A percentile compares a stretch with the other conserved stretches of the same genome.
phyloP scores from a whole-genome alignment of 208 protist species.

The Trypanosoma brucei region DNA sequence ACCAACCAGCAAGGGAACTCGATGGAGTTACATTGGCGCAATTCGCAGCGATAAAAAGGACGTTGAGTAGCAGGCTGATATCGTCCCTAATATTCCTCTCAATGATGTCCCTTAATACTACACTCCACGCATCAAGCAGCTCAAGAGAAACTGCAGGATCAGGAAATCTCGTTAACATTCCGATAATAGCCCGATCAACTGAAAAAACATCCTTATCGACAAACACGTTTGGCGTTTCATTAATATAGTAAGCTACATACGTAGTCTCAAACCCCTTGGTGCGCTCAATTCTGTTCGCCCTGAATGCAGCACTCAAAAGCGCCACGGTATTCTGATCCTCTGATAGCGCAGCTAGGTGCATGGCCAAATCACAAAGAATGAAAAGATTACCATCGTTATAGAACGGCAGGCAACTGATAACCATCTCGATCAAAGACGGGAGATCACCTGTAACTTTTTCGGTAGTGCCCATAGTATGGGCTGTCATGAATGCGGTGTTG shows the following conservation, averaged over 20 bases:
- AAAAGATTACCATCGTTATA: constrained; percentile 74
- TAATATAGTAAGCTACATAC: constrained; percentile 55
- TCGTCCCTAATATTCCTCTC: constrained; percentile 52
- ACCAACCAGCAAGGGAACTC: constrained; percentile 37
- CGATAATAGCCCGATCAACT: constrained; percentile 62
- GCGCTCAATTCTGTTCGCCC: constrained; percentile 33
- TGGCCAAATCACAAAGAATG: constrained; percentile 48
- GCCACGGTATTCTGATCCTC: constrained; percentile 15
- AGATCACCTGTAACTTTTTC: constrained; percentile 23
- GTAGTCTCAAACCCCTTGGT: constrained; percentile 59
- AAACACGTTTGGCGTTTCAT: constrained; percentile 44
- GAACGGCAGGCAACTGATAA: constrained; percentile 56
- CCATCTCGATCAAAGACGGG: constrained; percentile 26
- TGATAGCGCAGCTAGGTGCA: constrained; percentile 21
- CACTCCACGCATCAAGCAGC: constrained; percentile 51
- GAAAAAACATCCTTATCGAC: constrained; percentile 85
- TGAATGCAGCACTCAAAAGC: constrained; percentile 35
- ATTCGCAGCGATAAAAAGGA: constrained; percentile 43
- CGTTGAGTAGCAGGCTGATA: constrained; percentile 50
- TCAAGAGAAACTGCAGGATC: constrained; percentile 32
- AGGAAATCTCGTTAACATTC: constrained; percentile 35
- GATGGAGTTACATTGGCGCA: constrained; percentile 54
- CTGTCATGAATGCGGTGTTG: constrained; percentile 32
- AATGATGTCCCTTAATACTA: constrained; percentile 54
- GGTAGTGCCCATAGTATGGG: constrained; percentile 34